Evolutionary conservation across 495 filamentous ascomycete species (phyloP), one percentile per base, ranked within the genome.

Genomic region (Tetracladium setigerum): DNA sequence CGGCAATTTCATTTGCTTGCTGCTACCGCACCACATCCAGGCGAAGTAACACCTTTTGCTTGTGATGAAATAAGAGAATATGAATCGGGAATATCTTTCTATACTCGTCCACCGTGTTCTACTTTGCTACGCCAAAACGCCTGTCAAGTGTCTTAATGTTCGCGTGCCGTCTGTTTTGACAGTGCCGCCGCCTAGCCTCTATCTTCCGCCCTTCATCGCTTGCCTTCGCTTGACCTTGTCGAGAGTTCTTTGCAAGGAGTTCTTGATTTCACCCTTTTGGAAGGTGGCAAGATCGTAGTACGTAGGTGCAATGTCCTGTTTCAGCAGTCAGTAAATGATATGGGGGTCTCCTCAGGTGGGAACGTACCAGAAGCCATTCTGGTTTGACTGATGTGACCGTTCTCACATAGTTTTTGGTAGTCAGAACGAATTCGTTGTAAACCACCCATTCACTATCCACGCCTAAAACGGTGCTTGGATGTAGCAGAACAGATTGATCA

Each of bases 361-460:
- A 40, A 80, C 87, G 65, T 74, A 94, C 88, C 67, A 96, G 63
- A 42, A 99, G 74, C 92, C 92, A 99, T 58, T 92, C 87, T 1
- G 79, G 75, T 47, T 73, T 73, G 27, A 86, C 78, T 11, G 76
- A 71, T 14, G 81, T 86, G 34, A 84, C 77, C 5, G 78, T 86
- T 27, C 82, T 62, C 31, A 86, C 76, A 49, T 94, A 99, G 64
- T 96, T 94, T 76, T 97, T 97, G 8, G 82, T 88, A 1, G 92
- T 99, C 46, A 99, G 79, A 4, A 97, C 94, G 57, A 96, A 99
- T 63, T 99, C 92, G 60, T 99, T 95, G 65, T 99, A 99, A 1
- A 99, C 69, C 24, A 99, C 86, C 94, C 94, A 99, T 56, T 96
- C 92, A 50, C 82, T 84, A 13, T 96, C 89, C 45, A 84, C 80